Evolutionary conservation across 352 stramenopile species (phyloP), one percentile per base, ranked within the genome.

Genomic region (Peronospora destructor): DNA sequence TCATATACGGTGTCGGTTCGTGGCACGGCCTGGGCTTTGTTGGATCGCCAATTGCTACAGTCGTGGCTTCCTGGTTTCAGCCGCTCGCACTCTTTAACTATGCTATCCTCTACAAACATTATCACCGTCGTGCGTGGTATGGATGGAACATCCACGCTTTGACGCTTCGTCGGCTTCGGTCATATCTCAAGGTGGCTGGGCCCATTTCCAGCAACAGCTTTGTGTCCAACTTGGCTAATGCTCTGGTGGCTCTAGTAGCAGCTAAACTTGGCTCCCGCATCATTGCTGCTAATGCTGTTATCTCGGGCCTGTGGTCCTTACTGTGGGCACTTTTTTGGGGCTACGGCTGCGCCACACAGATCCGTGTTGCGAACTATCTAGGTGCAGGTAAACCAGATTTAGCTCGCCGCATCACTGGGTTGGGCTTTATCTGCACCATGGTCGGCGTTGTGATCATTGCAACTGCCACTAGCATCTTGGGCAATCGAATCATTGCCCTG

Each of bases 241-340:
- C 75, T 6, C 53, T 86, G 26, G 67, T 88, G 16, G 82, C 77
- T 28, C 60, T 88, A 13, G 75, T 88, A 2, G 80, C 80, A 2
- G 75, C 77, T 17, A 71, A 61, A 47, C 68, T 90, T 28, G 78
- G 76, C 2, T 59, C 78, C 1, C 59, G 71, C 16, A 57, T 71
- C 16, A 82, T 90, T 21, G 78, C 73, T 6, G 74, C 76, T 1
- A 90, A 87, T 47, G 76, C 78, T 19, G 73, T 90, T 19, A 69
- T 90, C 42, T 74, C 76, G 2, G 70, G 73, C 6, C 65, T 90
- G 39, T 87, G 78, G 76, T 58, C 63, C 2, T 32, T 90, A 26
- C 64, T 87, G 1, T 90, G 78, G 76, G 76, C 74, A 7, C 65
- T 90, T 19, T 88, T 87, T 48, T 91, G 80, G 77, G 77, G 77